Percentiles rank a stretch among this genome's conserved stretches.
phyloP scores from a whole-genome alignment of 345 rosid species.

The Sonneratia caseolaris region DNA sequence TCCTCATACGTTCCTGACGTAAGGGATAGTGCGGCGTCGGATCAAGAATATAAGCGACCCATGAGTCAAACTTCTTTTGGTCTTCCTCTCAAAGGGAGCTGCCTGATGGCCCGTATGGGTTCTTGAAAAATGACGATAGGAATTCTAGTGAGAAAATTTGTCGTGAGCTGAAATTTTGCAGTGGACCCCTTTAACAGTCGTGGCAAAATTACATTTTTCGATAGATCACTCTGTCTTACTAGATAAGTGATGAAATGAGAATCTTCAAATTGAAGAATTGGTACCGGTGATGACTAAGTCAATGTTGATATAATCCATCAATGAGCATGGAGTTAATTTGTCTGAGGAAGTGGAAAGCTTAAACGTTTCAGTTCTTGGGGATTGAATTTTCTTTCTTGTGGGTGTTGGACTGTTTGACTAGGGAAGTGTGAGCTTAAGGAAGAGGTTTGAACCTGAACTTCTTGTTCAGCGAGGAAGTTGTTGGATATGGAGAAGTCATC shows the following conservation, averaged over 20 bases:
- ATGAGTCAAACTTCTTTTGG: slow-evolving; percentile 4
- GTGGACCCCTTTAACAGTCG: too few species aligned
- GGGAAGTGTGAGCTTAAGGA: not conserved
- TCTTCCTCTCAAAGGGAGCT: not conserved
- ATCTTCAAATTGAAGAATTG: too few species aligned
- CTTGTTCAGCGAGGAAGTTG: not conserved
- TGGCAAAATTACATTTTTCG: too few species aligned
- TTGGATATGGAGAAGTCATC: too few species aligned
- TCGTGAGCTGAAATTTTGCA: too few species aligned
- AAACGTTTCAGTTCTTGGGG: not conserved
- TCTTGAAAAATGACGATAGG: too few species aligned
- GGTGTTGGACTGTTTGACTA: too few species aligned
- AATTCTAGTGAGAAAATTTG: too few species aligned
- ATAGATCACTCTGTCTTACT: too few species aligned
- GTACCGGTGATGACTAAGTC: not conserved
- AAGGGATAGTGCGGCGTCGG: slow-evolving; percentile 10
- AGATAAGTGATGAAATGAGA: too few species aligned
- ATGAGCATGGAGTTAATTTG: not conserved
- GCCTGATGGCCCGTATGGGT: not conserved
- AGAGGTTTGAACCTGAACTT: not conserved
- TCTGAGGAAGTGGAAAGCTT: not conserved
- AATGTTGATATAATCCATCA: not conserved
- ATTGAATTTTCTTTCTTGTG: too few species aligned
- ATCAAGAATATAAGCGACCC: slow-evolving; percentile 9
- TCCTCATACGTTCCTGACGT: slow-evolving; percentile 14